Percentiles rank a stretch among this genome's conserved stretches.
Conservation (phyloP, 257 asterid genomes). For the Plantago ovata region DNA sequence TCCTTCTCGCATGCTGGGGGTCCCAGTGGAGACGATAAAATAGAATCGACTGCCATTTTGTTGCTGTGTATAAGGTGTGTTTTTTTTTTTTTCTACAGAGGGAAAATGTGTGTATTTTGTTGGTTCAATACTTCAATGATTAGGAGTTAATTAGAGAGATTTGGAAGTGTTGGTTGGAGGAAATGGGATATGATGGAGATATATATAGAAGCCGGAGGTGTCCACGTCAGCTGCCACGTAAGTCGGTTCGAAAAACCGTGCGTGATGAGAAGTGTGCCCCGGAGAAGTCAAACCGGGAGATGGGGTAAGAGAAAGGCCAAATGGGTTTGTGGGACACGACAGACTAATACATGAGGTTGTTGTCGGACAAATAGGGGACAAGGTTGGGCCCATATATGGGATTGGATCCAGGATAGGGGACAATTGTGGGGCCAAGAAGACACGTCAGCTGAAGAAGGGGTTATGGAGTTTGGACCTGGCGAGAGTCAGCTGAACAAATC, state of each 20-base stretch:
- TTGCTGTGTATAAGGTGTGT: not conserved
- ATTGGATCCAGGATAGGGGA: slow-evolving; percentile 14
- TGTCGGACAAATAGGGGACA: slow-evolving; percentile 37
- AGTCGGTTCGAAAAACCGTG: too few species aligned
- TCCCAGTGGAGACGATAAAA: slow-evolving; percentile 5
- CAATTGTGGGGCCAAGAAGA: slow-evolving; percentile 40
- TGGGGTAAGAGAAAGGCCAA: too few species aligned
- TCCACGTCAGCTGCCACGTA: slow-evolving; percentile 53
- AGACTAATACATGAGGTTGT: slow-evolving; percentile 12
- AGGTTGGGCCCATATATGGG: slow-evolving; percentile 32
- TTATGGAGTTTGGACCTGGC: slow-evolving; percentile 8
- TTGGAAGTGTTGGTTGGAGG: not conserved
- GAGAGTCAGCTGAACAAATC: slow-evolving; percentile 50
- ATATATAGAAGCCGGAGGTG: not conserved
- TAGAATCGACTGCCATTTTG: slow-evolving; percentile 18
- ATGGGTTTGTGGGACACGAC: not conserved
- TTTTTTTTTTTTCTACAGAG: not conserved
- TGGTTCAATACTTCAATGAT: not conserved
- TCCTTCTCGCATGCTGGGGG: slow-evolving; percentile 17
- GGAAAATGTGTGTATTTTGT: not conserved
- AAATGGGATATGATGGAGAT: not conserved
- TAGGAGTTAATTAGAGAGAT: not conserved
- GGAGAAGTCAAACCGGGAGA: not conserved
- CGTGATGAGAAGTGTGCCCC: slow-evolving; percentile 15
- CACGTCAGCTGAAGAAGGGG: slow-evolving; percentile 39